Base-by-base conservation (phyloP, 2,329 filamentous ascomycete genomes). In the Setomelanomma holmii region DNA sequence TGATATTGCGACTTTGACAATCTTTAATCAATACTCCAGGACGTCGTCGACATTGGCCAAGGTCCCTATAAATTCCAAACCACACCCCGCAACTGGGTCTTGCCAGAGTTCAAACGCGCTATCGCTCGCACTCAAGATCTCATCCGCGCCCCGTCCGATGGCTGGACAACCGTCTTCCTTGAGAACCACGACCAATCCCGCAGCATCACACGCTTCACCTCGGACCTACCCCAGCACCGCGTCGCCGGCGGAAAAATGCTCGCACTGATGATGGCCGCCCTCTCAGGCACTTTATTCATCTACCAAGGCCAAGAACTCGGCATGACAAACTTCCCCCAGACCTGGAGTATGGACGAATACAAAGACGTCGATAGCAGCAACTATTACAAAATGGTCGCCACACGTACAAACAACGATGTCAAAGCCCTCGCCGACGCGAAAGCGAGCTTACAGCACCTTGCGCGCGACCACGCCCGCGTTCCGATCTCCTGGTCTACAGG, bases 401-500 rank as follows among this genome's bases (percentile, higher is more conserved):
- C 49, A 20, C 60, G 64, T 30, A 68, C 55, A 6, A 56, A 62
- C 11, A 56, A 69, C 39, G 66, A 76, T 48, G 49, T 65, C 12
- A 49, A 62, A 6, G 73, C 74, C 17, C 71, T 84, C 1, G 75
- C 75, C 11, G 75, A 79, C 33, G 82, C 80, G 0, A 79, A 81
- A 61, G 70, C 76, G 7, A 77, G 83, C 34, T 75, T 89, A 45
- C 82, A 86, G 56, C 78, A 81, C 52, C 80, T 89, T 23, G 86
- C 82, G 5, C 78, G 86, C 24, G 87, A 90, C 67, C 84, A 90
- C 64, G 81, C 86, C 7, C 79, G 88, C n/a, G 81, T 85, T 3
- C 88, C 88, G 0, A 84, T 91, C 76, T 86, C 88, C 57, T 90
- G 88, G 88, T 80, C 80, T 49, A 77, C 69, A 0, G 74, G 75